Conservation (phyloP, 2,329 filamentous ascomycete genomes). For the Rutstroemia sp. region DNA sequence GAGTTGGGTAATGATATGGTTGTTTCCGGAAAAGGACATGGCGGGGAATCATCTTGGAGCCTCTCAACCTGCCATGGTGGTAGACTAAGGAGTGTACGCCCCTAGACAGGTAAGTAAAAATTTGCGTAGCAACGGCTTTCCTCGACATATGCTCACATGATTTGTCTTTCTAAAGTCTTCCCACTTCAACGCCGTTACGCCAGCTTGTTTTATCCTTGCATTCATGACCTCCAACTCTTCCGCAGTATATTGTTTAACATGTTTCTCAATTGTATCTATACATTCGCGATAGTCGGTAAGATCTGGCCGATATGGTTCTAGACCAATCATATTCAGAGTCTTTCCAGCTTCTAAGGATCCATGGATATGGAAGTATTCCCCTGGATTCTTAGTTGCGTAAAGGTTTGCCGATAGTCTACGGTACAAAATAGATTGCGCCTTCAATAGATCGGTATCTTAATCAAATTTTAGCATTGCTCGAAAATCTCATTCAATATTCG, state of each 20-base stretch:
- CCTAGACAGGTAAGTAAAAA: slow-evolving; percentile 22
- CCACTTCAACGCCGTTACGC: slow-evolving; percentile 50
- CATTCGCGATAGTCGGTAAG: slow-evolving; percentile 53
- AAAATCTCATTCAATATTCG: too few relatives aligned
- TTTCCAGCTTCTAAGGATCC: slow-evolving; percentile 65
- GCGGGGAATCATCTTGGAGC: slow-evolving; percentile 35
- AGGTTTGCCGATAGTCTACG: slow-evolving; percentile 66
- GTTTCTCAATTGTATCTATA: slow-evolving; percentile 50
- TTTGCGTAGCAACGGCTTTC: not conserved
- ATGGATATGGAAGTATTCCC: slow-evolving; percentile 69
- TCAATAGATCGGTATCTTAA: slow-evolving; percentile 62
- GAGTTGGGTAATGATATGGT: slow-evolving; percentile 22
- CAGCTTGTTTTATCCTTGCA: slow-evolving; percentile 47
- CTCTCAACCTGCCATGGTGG: slow-evolving; percentile 41
- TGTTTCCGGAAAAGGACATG: slow-evolving; percentile 34
- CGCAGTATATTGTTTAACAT: slow-evolving; percentile 46
- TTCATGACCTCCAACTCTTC: slow-evolving; percentile 53
- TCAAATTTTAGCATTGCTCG: not conserved
- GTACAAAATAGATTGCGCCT: slow-evolving; percentile 64
- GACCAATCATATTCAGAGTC: slow-evolving; percentile 62
- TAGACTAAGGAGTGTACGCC: slow-evolving; percentile 32
- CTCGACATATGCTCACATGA: slow-evolving; percentile 35
- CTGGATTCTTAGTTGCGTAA: slow-evolving; percentile 57
- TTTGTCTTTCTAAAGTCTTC: slow-evolving; percentile 50
- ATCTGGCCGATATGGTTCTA: slow-evolving; percentile 53